These are phyloP conservation scores for Physocladia obscura DNA, from an alignment of 192 early-diverging fungal species.

Conservation along the genomic window DNA sequence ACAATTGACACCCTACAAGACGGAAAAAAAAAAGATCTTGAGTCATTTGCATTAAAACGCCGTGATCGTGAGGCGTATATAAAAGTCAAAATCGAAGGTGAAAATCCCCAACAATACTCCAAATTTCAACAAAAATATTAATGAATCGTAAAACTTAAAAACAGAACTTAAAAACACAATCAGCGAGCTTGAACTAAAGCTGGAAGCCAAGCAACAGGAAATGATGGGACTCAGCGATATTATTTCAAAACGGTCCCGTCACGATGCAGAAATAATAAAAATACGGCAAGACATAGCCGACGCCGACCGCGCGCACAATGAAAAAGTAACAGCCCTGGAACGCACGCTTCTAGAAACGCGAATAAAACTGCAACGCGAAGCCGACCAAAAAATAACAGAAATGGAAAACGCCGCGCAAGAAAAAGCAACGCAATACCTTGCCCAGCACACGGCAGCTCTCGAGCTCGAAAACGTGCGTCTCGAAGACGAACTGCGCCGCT, in stretches of 20 bases:
- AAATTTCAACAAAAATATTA: neutral
- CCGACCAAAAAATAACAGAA: conserved; percentile 46
- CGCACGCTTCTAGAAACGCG: conserved; percentile 45
- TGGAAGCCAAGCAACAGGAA: conserved; percentile 48
- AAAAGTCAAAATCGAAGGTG: conserved; percentile 42
- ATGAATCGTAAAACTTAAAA: conserved; percentile 39
- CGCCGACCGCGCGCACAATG: conserved; percentile 40
- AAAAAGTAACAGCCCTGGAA: conserved; percentile 37
- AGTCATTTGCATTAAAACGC: conserved; percentile 32
- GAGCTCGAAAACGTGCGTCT: conserved; percentile 46
- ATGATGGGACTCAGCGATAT: conserved; percentile 43
- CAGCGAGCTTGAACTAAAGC: conserved; percentile 41
- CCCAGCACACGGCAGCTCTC: conserved; percentile 40
- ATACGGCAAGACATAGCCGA: conserved; percentile 42
- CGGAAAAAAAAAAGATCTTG: conserved; percentile 41
- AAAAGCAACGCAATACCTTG: conserved; percentile 51
- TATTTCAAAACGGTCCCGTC: conserved; percentile 42
- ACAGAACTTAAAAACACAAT: conserved; percentile 43
- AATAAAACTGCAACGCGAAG: conserved; percentile 54
- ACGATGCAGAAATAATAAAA: conserved; percentile 46
- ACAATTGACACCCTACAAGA: conserved; percentile 43
- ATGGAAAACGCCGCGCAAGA: conserved; percentile 59
- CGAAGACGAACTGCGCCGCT: conserved; percentile 34
- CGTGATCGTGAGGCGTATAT: conserved; percentile 36
- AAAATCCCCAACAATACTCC: neutral